These are phyloP conservation scores for Limtongozyma cylindracea DNA, from an alignment of 805 yeast species.

Conservation along the genomic window DNA sequence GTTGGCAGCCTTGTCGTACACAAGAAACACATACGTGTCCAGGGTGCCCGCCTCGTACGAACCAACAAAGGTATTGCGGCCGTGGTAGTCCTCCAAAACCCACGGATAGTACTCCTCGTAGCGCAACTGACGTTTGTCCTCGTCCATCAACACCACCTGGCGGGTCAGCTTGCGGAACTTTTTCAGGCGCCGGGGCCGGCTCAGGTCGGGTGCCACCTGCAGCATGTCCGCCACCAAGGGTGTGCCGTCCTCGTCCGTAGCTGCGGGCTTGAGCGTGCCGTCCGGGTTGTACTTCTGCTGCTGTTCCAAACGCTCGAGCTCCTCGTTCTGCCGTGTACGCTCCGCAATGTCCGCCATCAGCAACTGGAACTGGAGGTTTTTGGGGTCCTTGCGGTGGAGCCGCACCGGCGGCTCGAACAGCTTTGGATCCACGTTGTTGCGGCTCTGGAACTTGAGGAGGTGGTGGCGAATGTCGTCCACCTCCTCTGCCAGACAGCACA, in stretches of 20 bases:
- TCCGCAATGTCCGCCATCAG: slow-evolving; percentile 54
- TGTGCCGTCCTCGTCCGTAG: slow-evolving; percentile 2
- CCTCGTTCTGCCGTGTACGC: slow-evolving; percentile 12
- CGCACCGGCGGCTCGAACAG: slow-evolving; percentile 68
- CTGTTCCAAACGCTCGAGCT: neutral
- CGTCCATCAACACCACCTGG: slow-evolving; percentile 63
- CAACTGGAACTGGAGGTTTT: slow-evolving; percentile 68
- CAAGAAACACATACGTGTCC: slow-evolving; percentile 53
- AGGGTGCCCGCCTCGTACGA: slow-evolving; percentile 78
- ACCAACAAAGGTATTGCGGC: slow-evolving; percentile 85
- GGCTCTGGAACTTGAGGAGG: slow-evolving; percentile 56
- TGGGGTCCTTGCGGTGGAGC: slow-evolving; percentile 82
- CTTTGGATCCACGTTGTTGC: slow-evolving; percentile 33
- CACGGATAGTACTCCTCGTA: slow-evolving; percentile 96
- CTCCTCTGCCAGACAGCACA: slow-evolving; percentile 51
- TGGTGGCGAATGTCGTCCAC: slow-evolving; percentile 54
- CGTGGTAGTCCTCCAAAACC: slow-evolving; percentile 95
- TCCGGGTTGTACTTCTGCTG: slow-evolving; percentile 4
- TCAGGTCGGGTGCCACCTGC: slow-evolving; percentile 80
- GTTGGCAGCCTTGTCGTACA: slow-evolving; percentile 61
- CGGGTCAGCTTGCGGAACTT: slow-evolving; percentile 57
- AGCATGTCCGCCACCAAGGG: slow-evolving; percentile 16
- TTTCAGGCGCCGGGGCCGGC: slow-evolving; percentile 26
- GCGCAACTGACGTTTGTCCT: slow-evolving; percentile 56
- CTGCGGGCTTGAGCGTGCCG: too few species aligned